These are phyloP conservation scores for Metarhizium humberi DNA, from an alignment of 2,329 filamentous ascomycete species.

Conservation along the genomic window DNA sequence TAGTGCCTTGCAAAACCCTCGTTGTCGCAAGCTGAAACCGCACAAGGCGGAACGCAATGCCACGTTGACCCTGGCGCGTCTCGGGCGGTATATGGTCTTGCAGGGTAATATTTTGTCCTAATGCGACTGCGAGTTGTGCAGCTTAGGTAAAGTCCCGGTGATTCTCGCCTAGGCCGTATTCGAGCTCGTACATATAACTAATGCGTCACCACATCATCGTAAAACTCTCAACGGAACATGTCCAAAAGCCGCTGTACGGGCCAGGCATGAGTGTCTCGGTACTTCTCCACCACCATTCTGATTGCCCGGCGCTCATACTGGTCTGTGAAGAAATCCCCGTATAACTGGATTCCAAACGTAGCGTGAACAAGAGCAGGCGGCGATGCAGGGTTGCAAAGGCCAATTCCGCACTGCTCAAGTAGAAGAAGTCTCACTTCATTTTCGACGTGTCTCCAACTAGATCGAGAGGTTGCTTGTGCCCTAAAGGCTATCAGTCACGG, in stretches of 20 bases:
- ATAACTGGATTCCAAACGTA: slow-evolving; percentile 30
- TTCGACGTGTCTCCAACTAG: slow-evolving; percentile 25
- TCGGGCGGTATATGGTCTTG: no score
- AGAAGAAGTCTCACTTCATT: slow-evolving; percentile 28
- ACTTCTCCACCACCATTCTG: slow-evolving; percentile 32
- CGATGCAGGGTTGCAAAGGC: slow-evolving; percentile 26
- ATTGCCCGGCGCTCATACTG: slow-evolving; percentile 26
- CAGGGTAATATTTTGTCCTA: no score
- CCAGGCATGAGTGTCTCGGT: slow-evolving; percentile 31
- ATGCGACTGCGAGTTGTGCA: no score
- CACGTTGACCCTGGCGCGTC: no score
- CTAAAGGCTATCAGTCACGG: not conserved
- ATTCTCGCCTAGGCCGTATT: no score
- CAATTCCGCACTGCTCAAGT: slow-evolving; percentile 30
- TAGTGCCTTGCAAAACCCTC: no score
- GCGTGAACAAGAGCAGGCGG: slow-evolving; percentile 29
- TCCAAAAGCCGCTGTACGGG: slow-evolving; percentile 26
- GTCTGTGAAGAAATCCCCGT: slow-evolving; percentile 32
- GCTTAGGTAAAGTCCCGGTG: no score
- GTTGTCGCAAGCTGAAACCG: no score
- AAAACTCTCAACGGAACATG: slow-evolving; percentile 20
- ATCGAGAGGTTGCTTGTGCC: slow-evolving; percentile 14
- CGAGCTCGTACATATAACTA: not conserved
- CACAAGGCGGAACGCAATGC: no score
- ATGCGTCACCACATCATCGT: not conserved